phyloP scores from a whole-genome alignment of 2,329 filamentous ascomycete species.

The Microdochium bolleyi region DNA sequence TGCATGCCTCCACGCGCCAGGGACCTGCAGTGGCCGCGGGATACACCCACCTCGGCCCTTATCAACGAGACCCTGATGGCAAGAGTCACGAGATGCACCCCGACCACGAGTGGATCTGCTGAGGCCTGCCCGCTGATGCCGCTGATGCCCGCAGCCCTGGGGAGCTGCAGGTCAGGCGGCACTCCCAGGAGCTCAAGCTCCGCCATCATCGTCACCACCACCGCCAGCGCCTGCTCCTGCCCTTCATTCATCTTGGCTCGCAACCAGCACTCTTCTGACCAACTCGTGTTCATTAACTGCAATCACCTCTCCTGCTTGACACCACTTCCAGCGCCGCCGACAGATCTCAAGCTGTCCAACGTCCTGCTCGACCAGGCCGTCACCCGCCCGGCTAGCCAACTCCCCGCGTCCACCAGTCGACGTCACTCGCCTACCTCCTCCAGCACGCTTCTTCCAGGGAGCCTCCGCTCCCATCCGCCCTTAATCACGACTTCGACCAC shows the following conservation, averaged over 20 bases:
- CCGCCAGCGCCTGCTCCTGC: neutral
- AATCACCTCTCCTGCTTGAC: neutral
- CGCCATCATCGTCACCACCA: neutral
- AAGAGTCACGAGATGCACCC: neutral
- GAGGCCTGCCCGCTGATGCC: neutral
- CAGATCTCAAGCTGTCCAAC: neutral
- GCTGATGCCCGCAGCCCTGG: no score
- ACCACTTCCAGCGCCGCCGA: neutral
- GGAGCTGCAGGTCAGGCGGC: no score
- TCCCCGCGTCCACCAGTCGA: neutral
- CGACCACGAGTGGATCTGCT: neutral
- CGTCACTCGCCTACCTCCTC: neutral
- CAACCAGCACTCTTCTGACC: no score
- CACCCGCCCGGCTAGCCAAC: no score
- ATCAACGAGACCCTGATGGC: neutral
- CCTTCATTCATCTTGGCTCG: no score
- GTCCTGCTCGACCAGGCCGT: neutral
- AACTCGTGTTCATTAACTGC: no score
- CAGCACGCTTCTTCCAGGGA: constrained; percentile 1
- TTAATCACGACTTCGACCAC: neutral
- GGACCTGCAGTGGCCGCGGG: neutral
- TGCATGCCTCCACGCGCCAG: no score
- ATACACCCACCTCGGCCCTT: neutral
- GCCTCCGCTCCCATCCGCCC: constrained; percentile 1
- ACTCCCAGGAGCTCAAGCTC: no score